Base-by-base conservation (phyloP, 129 eudicot genomes). In the Lactuca sativa region DNA sequence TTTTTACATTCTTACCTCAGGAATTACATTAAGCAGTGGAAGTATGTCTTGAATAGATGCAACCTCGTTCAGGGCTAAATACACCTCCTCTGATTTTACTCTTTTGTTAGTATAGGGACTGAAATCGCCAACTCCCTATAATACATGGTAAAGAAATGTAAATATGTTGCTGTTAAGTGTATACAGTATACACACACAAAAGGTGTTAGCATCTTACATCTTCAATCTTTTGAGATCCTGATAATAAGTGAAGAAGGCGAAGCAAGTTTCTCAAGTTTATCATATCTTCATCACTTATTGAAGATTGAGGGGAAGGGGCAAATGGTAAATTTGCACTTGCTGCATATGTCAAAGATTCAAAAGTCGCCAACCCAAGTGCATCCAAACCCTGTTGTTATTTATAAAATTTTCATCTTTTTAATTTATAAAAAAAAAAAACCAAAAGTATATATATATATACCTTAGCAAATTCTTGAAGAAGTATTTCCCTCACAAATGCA, bases 391-490 rank as follows among this genome's bases (percentile, higher is more conserved):
- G 30, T 11, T 14, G 12, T 32, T 9, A 70, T 63, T 73, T 52
- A 61, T 61, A 66, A 15, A 30, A 9, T 14, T 66, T 21, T 12
- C 31, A 58, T 48, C 11, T 57, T 61, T 3, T 32, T 7, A 9
- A 38, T 57, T 33, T 63, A 56, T 17, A 52, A 13, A 73, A 67
- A 74, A 34, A 62, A 38, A 62, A 60, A 62, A 38, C 56, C 55
- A 59, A 33, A 52, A 56, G 37, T 2, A 15, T 36, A 25, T 6
- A 33, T 37, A 15, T 4, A 44, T 0, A 33, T 79, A 92, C 98
- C 98, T 93, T 93, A 3, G 95, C 88, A 36, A 90, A 68, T 87
- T 93, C 98, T 57, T 93, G 90, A 67, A 90, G 88, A 79, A 93
- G 86, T 74, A 93, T 81, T 69, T 90, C 95, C 77, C 98, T 85